A percentile compares a stretch with the other conserved stretches of the same genome.
These are phyloP conservation scores for Ilex aquifolium DNA, from an alignment of 257 asterid species.

Conservation along the genomic window DNA sequence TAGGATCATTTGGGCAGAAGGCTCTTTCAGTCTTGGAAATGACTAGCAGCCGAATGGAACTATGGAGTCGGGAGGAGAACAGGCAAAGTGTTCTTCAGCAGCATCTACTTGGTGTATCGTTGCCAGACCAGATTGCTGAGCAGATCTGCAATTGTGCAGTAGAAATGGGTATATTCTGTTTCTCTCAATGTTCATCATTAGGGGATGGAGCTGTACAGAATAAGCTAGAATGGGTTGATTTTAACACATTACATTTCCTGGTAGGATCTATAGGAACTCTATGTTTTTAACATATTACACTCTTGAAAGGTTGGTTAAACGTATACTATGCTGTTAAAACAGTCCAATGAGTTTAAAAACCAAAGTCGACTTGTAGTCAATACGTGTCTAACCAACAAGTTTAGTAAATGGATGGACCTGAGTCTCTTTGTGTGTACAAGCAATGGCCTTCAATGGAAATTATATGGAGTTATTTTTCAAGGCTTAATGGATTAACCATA, in stretches of 20 bases:
- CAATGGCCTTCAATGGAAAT: too few species aligned
- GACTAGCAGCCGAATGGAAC: constrained; percentile 75
- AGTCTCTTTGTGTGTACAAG: too few species aligned
- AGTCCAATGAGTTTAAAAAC: too few species aligned
- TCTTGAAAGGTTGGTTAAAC: too few species aligned
- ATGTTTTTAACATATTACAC: too few species aligned
- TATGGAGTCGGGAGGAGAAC: constrained; percentile 65
- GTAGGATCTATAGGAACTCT: not conserved
- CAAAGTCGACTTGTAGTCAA: too few species aligned
- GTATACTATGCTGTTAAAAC: too few species aligned
- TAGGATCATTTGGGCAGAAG: constrained; percentile 62
- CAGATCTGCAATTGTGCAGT: constrained; percentile 71
- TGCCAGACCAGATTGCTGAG: constrained; percentile 61
- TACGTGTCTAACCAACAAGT: too few species aligned
- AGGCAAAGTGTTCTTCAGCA: constrained; percentile 36
- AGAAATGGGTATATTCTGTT: constrained; percentile 55
- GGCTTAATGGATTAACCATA: too few species aligned
- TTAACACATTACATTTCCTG: not conserved
- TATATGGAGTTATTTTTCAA: too few species aligned
- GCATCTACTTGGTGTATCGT: constrained; percentile 36
- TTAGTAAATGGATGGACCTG: too few species aligned
- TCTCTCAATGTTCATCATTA: not conserved
- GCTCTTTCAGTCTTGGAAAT: constrained; percentile 63
- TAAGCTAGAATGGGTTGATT: not conserved
- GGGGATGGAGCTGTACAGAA: not conserved